Base-by-base conservation (phyloP, 2,329 filamentous ascomycete species). In the Akanthomyces dipterigenus region DNA sequence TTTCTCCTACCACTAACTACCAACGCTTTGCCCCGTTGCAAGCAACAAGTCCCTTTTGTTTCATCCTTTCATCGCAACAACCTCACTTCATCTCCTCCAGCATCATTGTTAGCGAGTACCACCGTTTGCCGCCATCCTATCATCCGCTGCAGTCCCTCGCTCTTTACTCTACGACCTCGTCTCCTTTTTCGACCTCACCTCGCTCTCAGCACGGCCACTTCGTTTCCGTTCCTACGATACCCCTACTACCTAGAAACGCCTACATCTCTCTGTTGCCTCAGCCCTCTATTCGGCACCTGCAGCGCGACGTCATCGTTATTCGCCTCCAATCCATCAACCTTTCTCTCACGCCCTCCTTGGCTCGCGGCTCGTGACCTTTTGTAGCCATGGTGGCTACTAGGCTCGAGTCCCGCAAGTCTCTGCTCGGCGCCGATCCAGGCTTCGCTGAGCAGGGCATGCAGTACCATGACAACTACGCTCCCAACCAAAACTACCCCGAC, bases 391-490 rank as follows among this genome's bases (percentile, higher is more conserved):
- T 78, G 74, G 75, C 75, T 69, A 69, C 70, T 64, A 70, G 75
- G 64, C 69, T 76, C 62, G 76, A 77, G 58, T 76, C 75, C 64
- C 73, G 72, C 66, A 74, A 75, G 66, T 75, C 73, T 58, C 69
- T 77, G 65, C 70, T 77, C 50, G 72, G 74, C 65, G 70, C 67
- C 62, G 75, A 77, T 64, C 70, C 69, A n/a, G 71, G 68, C 53
- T 77, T 72, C 66, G 69, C 71, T 55, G 75, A 77, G 55, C 68
- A 67, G 56, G 66, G 68, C 62, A 63, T 66, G 40, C 66, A 67
- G 48, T 63, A 67, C 48, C 64, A 66, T 55, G 24, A 59, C 38
- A 50, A 49, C 36, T 66, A 69, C 62, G 45, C 61, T 14, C 59
- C 59, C n/a, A 63, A 62, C 43, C 66, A 63, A 12, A 16, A 11